Percentiles rank a stretch among this genome's conserved stretches.
phyloP scores from a whole-genome alignment of 2,329 filamentous ascomycete species.

The Penicillium sp. region DNA sequence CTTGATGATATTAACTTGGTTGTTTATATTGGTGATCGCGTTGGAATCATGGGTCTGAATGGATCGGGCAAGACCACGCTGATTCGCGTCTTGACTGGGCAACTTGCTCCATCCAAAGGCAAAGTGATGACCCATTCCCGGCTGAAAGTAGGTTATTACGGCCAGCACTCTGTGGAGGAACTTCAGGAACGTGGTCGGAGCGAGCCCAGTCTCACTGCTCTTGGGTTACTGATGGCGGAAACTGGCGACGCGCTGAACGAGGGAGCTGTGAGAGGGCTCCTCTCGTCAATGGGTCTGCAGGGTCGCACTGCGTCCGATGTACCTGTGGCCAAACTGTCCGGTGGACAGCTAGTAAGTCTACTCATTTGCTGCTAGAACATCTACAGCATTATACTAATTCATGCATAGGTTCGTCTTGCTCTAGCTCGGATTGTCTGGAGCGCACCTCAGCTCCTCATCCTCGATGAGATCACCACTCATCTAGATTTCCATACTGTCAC shows the following conservation, averaged over 20 bases:
- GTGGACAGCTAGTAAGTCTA: constrained; percentile 69
- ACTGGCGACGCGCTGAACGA: constrained; percentile 59
- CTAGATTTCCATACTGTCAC: constrained; percentile 79
- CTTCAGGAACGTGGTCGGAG: constrained; percentile 59
- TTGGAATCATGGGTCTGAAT: constrained; percentile 77
- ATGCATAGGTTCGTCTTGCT: constrained; percentile 54
- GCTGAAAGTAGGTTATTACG: constrained; percentile 72
- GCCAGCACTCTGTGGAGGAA: constrained; percentile 73
- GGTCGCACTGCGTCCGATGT: constrained; percentile 72
- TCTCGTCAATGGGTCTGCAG: constrained; percentile 69
- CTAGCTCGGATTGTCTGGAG: constrained; percentile 69
- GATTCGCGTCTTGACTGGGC: constrained; percentile 67
- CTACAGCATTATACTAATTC: neutral
- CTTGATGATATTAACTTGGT: constrained; percentile 67
- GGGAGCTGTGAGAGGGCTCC: constrained; percentile 65
- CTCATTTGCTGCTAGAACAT: constrained; percentile 11
- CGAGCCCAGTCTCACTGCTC: constrained; percentile 60
- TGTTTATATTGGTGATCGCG: constrained; percentile 70
- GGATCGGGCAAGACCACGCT: constrained; percentile 81
- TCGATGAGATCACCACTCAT: constrained; percentile 84
- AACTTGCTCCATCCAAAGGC: constrained; percentile 60
- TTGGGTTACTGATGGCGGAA: constrained; percentile 62
- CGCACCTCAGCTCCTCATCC: constrained; percentile 69
- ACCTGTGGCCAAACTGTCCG: constrained; percentile 70
- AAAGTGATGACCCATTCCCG: constrained; percentile 66